phyloP scores from a whole-genome alignment of 768 basidiomycete genomes.

The Epithele typhae region DNA sequence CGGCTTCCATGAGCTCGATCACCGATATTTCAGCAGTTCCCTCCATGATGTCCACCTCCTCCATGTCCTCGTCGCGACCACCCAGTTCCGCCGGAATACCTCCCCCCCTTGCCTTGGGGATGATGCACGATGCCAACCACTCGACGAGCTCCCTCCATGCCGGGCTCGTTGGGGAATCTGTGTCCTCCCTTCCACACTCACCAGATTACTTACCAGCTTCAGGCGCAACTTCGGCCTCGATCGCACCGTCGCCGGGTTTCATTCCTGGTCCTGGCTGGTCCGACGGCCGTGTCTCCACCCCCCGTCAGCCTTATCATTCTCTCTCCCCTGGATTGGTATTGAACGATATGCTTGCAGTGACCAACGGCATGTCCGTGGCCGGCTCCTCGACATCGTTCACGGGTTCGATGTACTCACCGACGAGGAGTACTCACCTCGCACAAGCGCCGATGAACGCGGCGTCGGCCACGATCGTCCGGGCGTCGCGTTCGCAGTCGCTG shows the following conservation, averaged over 20 bases:
- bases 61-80: not conserved
- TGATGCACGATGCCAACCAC: constrained; percentile 16
- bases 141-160: constrained; percentile 7
- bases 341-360: constrained; percentile 9
- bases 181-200: constrained; percentile 8
- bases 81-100: constrained; percentile 16
- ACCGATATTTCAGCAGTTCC: constrained; percentile 20
- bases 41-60: not conserved
- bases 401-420: constrained; percentile 18
- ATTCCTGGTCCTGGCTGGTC: constrained; percentile 12
- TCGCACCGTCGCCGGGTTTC: constrained; percentile 3
- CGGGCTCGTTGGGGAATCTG: constrained; percentile 1
- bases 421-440: constrained; percentile 21
- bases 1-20: constrained; percentile 22
- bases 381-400: constrained; percentile 16
- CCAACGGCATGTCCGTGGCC: constrained; percentile 6
- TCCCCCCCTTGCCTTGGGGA: constrained; percentile 21
- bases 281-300: constrained; percentile 9
- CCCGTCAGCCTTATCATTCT: constrained; percentile 20
- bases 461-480: constrained; percentile 18
- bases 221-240: constrained; percentile 2
- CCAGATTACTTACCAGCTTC: constrained; percentile 5
- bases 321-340: constrained; percentile 16
- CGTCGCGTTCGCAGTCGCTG: constrained; percentile 29
- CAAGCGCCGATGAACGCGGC: constrained; percentile 19